Percentiles rank a stretch among this genome's conserved stretches.
phyloP scores from a whole-genome alignment of 257 asterid species.

The Solanum phureja region DNA sequence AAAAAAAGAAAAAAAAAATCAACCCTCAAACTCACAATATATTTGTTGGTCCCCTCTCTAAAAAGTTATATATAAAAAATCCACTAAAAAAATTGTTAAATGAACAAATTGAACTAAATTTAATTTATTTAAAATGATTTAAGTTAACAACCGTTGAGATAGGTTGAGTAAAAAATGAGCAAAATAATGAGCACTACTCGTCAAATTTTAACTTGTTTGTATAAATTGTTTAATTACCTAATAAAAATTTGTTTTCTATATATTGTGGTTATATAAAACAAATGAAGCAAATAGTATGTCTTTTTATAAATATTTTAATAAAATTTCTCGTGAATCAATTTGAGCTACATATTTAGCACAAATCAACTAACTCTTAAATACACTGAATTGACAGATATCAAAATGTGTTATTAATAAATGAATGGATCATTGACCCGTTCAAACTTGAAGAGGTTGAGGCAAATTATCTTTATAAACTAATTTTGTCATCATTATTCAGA shows the following conservation, averaged over 20 bases:
- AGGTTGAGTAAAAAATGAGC: not conserved
- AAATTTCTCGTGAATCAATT: not conserved
- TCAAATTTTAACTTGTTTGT: not conserved
- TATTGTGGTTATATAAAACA: not conserved
- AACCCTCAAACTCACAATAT: not conserved
- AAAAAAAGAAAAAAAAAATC: too few species aligned
- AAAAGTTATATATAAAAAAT: not conserved
- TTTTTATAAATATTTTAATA: not conserved
- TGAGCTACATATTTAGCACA: not conserved
- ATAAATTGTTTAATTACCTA: not conserved
- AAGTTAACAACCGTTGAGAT: not conserved
- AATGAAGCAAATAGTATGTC: rapidly evolving
- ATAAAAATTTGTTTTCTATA: not conserved
- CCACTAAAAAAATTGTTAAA: too few species aligned
- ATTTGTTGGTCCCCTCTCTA: not conserved
- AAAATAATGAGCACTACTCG: not conserved
- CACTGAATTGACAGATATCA: rapidly evolving
- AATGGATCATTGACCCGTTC: not conserved
- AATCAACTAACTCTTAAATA: not conserved
- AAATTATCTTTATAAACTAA: not conserved
- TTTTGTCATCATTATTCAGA: not conserved
- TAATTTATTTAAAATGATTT: not conserved
- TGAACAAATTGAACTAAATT: not conserved
- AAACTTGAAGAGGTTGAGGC: not conserved
- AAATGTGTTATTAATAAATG: not conserved